These are phyloP conservation scores for Monosporascus sp. DNA, from an alignment of 2,329 filamentous ascomycete species.

Conservation along the genomic window DNA sequence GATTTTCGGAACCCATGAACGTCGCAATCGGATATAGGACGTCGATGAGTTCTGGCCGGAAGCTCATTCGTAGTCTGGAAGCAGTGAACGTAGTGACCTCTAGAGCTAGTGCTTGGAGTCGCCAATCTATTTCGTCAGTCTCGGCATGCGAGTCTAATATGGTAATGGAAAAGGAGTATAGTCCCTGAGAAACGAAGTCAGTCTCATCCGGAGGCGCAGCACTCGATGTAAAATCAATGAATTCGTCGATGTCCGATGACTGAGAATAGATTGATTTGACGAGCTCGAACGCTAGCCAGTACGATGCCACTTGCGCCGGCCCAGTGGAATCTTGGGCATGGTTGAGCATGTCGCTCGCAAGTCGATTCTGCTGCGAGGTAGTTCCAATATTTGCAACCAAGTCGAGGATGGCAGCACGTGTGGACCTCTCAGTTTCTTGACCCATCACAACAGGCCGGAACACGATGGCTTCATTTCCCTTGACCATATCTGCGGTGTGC, in stretches of 20 bases:
- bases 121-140: constrained; percentile 56
- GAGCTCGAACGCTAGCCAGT: constrained; percentile 76
- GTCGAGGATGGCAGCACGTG: constrained; percentile 51
- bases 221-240: constrained; percentile 54
- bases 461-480: constrained; percentile 10
- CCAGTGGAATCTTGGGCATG: constrained; percentile 55
- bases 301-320: constrained; percentile 60
- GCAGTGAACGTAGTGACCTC: constrained; percentile 78
- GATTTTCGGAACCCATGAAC: constrained; percentile 69
- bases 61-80: constrained; percentile 58
- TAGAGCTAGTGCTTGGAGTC: constrained; percentile 71
- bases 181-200: constrained; percentile 52
- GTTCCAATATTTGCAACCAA: constrained; percentile 53
- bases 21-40: constrained; percentile 87
- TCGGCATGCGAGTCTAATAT: constrained; percentile 53
- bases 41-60: constrained; percentile 83
- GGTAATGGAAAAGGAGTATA: constrained; percentile 65
- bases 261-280: constrained; percentile 52
- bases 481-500: constrained; percentile 23
- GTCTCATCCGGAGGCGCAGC: constrained; percentile 34
- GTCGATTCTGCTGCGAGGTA: constrained; percentile 52
- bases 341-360: constrained; percentile 63
- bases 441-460: constrained; percentile 61
- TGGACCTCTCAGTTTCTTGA: constrained; percentile 62
- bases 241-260: constrained; percentile 56